Conservation (phyloP, 805 yeast species). For the Pichia manshurica region DNA sequence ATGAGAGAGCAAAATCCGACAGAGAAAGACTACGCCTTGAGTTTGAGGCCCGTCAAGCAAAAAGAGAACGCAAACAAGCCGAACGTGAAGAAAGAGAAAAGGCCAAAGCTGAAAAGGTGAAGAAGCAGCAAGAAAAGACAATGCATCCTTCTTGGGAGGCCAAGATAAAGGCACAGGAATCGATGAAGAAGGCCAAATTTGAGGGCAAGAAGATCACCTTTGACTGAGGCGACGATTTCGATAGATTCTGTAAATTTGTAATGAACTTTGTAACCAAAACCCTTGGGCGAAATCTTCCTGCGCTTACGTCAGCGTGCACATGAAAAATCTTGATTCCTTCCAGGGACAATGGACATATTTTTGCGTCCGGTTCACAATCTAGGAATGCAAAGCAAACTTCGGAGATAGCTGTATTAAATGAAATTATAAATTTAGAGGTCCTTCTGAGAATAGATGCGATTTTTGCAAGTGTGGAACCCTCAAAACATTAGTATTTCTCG, state of each 20-base stretch:
- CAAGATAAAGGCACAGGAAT: conserved; percentile 66
- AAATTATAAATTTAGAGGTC: neutral
- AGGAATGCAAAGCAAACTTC: too few species aligned
- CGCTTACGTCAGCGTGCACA: neutral
- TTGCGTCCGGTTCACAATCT: too few species aligned
- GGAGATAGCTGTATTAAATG: too few species aligned
- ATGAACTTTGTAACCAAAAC: too few species aligned
- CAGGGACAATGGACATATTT: neutral
- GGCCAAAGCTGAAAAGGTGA: conserved; percentile 13
- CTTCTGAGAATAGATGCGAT: neutral
- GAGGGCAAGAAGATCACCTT: conserved; percentile 82
- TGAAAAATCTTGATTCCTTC: too few species aligned
- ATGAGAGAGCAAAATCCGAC: conserved; percentile 47
- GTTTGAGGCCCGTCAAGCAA: conserved; percentile 65
- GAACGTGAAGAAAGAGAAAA: conserved; percentile 13
- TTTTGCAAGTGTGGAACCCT: neutral
- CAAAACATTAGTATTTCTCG: neutral
- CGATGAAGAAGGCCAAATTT: conserved; percentile 58
- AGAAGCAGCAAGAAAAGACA: conserved; percentile 15
- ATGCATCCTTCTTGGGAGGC: conserved; percentile 99
- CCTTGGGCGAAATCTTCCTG: neutral
- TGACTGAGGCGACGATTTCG: conserved; percentile 37
- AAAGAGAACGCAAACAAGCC: conserved; percentile 52
- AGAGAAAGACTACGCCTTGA: conserved; percentile 56
- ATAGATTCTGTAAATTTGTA: too few species aligned